These are phyloP conservation scores for Trichomonas gallinae DNA, from an alignment of 208 protist genomes.

Conservation along the genomic window DNA sequence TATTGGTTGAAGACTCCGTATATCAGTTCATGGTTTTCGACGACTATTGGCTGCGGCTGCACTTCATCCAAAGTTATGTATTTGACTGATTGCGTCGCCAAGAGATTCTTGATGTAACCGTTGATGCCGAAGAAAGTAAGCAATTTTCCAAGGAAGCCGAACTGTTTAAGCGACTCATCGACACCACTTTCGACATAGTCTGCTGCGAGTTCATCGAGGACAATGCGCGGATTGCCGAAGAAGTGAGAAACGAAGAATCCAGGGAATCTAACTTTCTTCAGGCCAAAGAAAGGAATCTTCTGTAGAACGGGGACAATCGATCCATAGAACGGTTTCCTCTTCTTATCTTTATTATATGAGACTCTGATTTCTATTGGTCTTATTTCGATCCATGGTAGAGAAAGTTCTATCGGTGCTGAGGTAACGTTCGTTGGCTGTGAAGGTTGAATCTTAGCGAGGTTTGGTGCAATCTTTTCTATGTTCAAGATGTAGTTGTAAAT, in stretches of 20 bases:
- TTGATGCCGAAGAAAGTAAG: not conserved
- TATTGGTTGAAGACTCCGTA: not conserved
- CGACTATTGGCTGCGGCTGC: not conserved
- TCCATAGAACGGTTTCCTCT: not conserved
- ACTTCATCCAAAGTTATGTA: not conserved
- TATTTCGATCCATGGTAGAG: not conserved
- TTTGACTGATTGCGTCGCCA: not conserved
- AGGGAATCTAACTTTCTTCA: not conserved
- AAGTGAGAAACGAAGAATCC: not conserved
- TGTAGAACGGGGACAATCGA: not conserved
- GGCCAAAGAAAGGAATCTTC: not conserved
- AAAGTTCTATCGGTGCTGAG: not conserved
- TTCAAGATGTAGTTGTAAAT: not conserved
- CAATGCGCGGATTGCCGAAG: not conserved
- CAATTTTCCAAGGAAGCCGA: not conserved
- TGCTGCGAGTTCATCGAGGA: not conserved
- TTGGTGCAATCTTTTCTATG: not conserved
- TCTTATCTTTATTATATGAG: not conserved
- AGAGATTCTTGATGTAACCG: not conserved
- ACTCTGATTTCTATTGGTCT: not conserved
- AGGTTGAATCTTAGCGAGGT: not conserved
- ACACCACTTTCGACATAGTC: not conserved
- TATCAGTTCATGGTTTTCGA: not conserved
- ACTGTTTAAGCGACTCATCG: not conserved
- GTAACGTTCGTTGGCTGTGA: not conserved